Percentiles rank a stretch among this genome's conserved stretches.
Evolutionary conservation across 441 rosid genomes (phyloP).

Genomic region (Corymbia citriodora): DNA sequence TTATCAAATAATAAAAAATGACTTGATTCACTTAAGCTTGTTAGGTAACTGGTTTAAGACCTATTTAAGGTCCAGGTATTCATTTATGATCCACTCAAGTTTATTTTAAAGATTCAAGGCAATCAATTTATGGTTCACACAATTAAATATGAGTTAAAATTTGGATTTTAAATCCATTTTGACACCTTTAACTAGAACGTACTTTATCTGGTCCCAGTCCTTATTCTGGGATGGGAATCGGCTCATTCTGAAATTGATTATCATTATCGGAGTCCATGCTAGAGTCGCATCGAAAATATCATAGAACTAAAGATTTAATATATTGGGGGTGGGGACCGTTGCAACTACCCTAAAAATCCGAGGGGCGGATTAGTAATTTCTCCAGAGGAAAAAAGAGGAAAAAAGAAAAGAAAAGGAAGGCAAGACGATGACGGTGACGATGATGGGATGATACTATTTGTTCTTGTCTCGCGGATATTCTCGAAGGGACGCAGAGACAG

Average conservation of each 20-base stretch:
- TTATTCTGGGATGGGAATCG: too few species aligned
- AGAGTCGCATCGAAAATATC: neutral
- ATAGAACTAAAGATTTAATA: neutral
- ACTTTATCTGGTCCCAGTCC: too few species aligned
- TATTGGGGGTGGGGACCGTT: neutral
- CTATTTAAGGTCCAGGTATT: accelerated
- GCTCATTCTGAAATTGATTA: too few species aligned
- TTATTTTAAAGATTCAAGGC: neutral
- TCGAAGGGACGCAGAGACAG: neutral
- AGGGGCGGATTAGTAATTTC: neutral
- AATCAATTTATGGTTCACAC: neutral
- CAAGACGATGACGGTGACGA: neutral
- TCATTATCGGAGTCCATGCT: neutral
- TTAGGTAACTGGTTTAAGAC: too few species aligned
- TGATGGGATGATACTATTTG: neutral
- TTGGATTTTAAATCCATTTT: neutral
- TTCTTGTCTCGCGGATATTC: neutral
- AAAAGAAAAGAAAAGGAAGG: neutral
- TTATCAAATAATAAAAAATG: too few species aligned
- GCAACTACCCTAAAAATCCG: neutral
- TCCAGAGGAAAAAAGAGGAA: neutral
- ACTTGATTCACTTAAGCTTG: accelerated
- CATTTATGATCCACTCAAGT: neutral
- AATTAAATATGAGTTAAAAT: neutral
- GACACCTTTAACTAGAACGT: neutral